Evolutionary conservation across 768 basidiomycete species (phyloP), one percentile per base, ranked within the genome.

Genomic region (Leucocoprinus leucothites): DNA sequence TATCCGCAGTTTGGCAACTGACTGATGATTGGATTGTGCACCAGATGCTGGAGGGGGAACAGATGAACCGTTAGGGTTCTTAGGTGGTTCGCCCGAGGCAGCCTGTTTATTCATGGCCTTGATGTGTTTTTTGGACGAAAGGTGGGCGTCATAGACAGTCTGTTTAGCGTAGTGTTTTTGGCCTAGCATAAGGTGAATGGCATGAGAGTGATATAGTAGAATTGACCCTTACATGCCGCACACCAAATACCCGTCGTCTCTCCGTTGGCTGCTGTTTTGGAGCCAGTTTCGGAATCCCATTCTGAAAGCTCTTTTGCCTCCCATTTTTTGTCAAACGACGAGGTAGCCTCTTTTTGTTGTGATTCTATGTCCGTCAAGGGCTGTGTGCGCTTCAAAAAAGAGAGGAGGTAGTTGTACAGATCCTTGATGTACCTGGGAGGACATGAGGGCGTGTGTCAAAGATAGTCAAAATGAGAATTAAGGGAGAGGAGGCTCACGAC

Each of bases 141-240:
- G 70, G 67, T 98, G 97, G 1, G 94, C 94, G 58, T 97, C 91
- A 67, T 94, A 99, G 8, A 99, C 97, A 0, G 97, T 98, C 69
- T 98, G 92, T 69, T 98, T 99, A 11, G 95, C 83, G 70, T 98
- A 98, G 55, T 82, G 76, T 67, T 95, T 97, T 71, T 98, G 94
- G 68, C 95, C 95, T 98, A 53, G 8, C 36, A 40, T 36, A 28
- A n/a, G 48, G 55, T 47, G 50, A 58, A 34, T 8, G 26, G 38
- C 38, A 56, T 49, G 49, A 56, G 54, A 43, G 49, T 56, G 31
- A 53, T 57, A 47, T 40, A 9, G 16, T 41, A 53, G 18, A 48
- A 43, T 46, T 46, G 45, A n/a, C 14, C 31, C 92, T 73, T 73
- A 94, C 94, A 97, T 42, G 93, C 87, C 36, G 87, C 74, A 74